Percentiles rank a stretch among this genome's conserved stretches.
phyloP scores from a whole-genome alignment of 768 basidiomycete species.

The Lactarius indigo region DNA sequence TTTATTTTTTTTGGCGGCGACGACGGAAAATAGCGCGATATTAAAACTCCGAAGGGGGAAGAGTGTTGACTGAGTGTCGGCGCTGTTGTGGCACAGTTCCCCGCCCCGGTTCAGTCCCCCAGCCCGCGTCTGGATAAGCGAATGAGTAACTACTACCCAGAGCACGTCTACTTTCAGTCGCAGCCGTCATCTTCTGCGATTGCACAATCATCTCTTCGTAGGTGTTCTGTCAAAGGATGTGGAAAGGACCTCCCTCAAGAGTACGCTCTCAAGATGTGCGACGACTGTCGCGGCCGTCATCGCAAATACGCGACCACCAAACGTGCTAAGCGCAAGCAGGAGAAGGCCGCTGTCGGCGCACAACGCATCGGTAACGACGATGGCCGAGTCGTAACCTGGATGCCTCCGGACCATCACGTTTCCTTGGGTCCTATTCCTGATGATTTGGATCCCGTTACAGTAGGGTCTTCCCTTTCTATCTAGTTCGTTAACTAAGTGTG shows the following conservation, averaged over 20 bases:
- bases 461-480: neutral
- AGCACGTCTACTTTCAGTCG: conserved; percentile 26
- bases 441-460: conserved; percentile 15
- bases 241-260: conserved; percentile 31
- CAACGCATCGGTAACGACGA: conserved; percentile 17
- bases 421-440: conserved; percentile 12
- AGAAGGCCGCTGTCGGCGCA: conserved; percentile 40
- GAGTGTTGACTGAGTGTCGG: conserved; percentile 11
- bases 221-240: conserved; percentile 48
- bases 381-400: conserved; percentile 30
- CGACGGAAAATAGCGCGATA: neutral
- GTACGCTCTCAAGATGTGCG: conserved; percentile 49
- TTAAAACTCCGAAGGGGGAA: conserved; percentile 24
- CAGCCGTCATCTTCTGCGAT: neutral
- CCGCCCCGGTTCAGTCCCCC: conserved; percentile 9
- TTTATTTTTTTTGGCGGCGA: conserved; percentile 14
- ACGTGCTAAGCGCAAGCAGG: conserved; percentile 46
- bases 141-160: conserved; percentile 24
- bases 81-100: conserved; percentile 8
- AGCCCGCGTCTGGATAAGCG: conserved; percentile 24
- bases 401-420: conserved; percentile 27
- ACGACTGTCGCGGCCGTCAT: conserved; percentile 47
- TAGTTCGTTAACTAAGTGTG: neutral
- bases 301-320: conserved; percentile 51
- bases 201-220: conserved; percentile 10